Base-by-base conservation (phyloP, 2,329 filamentous ascomycete genomes). In the Xylariales sp. region DNA sequence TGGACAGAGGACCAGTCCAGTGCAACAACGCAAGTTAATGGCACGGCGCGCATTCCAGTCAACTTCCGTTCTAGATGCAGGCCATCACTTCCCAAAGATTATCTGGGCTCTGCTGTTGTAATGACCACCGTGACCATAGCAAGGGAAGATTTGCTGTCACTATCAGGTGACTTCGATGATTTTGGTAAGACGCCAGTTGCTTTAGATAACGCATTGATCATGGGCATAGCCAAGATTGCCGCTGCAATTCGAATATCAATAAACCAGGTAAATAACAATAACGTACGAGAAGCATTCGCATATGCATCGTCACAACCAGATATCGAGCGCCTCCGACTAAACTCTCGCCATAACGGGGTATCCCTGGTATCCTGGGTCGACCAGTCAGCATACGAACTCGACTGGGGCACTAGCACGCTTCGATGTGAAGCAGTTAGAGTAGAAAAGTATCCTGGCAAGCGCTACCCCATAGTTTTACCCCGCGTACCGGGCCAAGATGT, bases 281-380 rank as follows among this genome's bases (percentile, higher is more conserved):
- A 37, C 11, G 43, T 54, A 21, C 41, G 43, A 10, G 29, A 44
- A n/a, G 40, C 49, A 5, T n/a, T 58, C 4, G 27, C 27, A 13
- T 54, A 44, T 16, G 34, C 52, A 19, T 40, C 46, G 11, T 20
- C 32, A 2, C 44, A 45, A 7, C 6, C 41, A 2, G 39, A 40
- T 5, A 17, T 38, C 3, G 25, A 40, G 4, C 36, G 37, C 5
- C 40, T 51, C 25, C 42, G 37, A 5, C 34, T 51, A 12, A 50
- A 47, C 6, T 49, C 47, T 5, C 47, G 32, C 2, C 46, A 48
- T 21, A 43, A 45, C 27, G 46, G 43, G 6, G 45, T 53, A 5
- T 54, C 52, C n/a, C 47, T 57, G 8, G 53, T 58, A n/a, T 57
- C 55, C 6, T 59, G 56, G 55, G 56, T 55, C 1, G 51, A 54